Conservation (phyloP, 2,329 filamentous ascomycete genomes). For the Pestalotiopsis sp. region DNA sequence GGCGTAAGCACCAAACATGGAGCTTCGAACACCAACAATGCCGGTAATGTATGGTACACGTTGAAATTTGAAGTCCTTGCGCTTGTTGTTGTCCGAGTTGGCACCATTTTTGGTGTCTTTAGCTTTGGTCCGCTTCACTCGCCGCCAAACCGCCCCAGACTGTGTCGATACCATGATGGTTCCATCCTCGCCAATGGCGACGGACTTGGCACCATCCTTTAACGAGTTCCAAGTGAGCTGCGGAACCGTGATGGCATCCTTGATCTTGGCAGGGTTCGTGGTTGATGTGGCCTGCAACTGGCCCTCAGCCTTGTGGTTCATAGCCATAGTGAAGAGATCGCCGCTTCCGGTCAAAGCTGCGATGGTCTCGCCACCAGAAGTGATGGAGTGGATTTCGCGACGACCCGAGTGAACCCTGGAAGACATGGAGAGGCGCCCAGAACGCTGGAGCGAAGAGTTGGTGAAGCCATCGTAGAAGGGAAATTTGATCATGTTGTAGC, state of each 20-base stretch:
- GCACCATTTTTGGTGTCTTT: constrained; percentile 60
- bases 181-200: constrained; percentile 87
- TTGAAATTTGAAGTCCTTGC: constrained; percentile 94
- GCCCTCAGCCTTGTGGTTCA: constrained; percentile 69
- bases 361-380: constrained; percentile 87
- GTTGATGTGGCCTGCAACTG: constrained; percentile 71
- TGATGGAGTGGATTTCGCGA: constrained; percentile 75
- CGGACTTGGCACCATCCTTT: constrained; percentile 84
- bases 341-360: constrained; percentile 83
- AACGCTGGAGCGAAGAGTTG: constrained; percentile 62
- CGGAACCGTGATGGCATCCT: constrained; percentile 76
- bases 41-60: constrained; percentile 86
- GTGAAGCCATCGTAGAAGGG: constrained; percentile 72
- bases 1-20: constrained; percentile 86
- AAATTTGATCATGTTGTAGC: constrained; percentile 89
- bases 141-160: constrained; percentile 90
- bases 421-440: constrained; percentile 63
- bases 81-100: constrained; percentile 60
- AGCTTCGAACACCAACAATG: constrained; percentile 82
- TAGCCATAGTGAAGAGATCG: constrained; percentile 83
- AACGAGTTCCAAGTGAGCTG: constrained; percentile 87
- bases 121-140: constrained; percentile 79
- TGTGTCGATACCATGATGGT: constrained; percentile 93
- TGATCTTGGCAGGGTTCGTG: constrained; percentile 90
- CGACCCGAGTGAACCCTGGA: constrained; percentile 66